Percentiles rank a stretch among this genome's conserved stretches.
Conservation (phyloP, 108 stramenopile genomes). For the Cyclotella atomus region DNA sequence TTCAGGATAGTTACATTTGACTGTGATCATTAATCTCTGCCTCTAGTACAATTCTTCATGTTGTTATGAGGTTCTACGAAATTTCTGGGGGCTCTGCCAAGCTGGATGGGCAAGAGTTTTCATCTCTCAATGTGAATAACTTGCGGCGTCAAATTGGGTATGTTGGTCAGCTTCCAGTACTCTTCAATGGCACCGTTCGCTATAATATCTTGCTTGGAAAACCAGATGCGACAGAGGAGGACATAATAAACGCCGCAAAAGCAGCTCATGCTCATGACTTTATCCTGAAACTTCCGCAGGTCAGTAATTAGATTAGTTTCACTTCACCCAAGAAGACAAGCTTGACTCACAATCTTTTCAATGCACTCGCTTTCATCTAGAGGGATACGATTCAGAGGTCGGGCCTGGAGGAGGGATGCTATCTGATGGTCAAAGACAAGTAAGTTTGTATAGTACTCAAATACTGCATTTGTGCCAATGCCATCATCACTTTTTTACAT, state of each 20-base stretch:
- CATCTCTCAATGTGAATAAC: slow-evolving; percentile 36
- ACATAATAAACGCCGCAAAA: slow-evolving; percentile 45
- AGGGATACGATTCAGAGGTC: slow-evolving; percentile 53
- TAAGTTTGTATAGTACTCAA: too few relatives aligned
- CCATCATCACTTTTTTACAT: too few relatives aligned
- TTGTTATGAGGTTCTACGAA: slow-evolving; percentile 53
- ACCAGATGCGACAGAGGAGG: slow-evolving; percentile 37
- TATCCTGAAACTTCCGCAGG: slow-evolving; percentile 55
- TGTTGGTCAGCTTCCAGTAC: slow-evolving; percentile 73
- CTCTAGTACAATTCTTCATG: not conserved
- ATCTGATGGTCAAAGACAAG: slow-evolving; percentile 36
- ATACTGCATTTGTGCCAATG: too few relatives aligned
- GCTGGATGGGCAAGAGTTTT: slow-evolving; percentile 56
- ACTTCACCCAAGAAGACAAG: too few relatives aligned
- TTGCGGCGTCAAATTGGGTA: slow-evolving; percentile 58
- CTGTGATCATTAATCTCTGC: not conserved
- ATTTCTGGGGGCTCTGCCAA: slow-evolving; percentile 38
- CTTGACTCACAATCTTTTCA: too few relatives aligned
- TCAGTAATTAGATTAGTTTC: not conserved
- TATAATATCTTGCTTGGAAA: slow-evolving; percentile 72
- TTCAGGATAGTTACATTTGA: too few relatives aligned
- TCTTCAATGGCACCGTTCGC: slow-evolving; percentile 68
- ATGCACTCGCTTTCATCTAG: not conserved
- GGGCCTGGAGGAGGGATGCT: slow-evolving; percentile 59
- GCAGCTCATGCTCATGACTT: slow-evolving; percentile 60